These are phyloP conservation scores for Punica granatum DNA, from an alignment of 345 rosid genomes.

Conservation along the genomic window DNA sequence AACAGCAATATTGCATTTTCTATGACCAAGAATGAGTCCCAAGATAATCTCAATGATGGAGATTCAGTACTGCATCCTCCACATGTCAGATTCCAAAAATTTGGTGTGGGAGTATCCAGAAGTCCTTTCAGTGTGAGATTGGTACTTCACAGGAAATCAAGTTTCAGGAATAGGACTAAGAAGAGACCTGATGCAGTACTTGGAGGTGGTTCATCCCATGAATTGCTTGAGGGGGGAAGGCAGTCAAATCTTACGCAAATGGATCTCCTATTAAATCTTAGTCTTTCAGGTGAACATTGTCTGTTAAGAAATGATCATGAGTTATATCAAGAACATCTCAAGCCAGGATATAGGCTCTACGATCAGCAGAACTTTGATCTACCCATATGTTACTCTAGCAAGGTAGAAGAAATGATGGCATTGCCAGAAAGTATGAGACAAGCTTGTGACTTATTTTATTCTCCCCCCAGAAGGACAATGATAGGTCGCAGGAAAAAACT, in stretches of 20 bases:
- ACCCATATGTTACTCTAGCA: conserved; percentile 8
- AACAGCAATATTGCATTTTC: conserved; percentile 8
- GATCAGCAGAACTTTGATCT: conserved; percentile 1
- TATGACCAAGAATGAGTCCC: conserved; percentile 8
- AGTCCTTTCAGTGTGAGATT: conserved; percentile 5
- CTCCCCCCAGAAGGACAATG: conserved; percentile 11
- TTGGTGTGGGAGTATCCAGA: conserved; percentile 14
- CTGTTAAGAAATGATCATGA: conserved; percentile 2
- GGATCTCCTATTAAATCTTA: conserved; percentile 11
- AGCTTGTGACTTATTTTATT: conserved; percentile 1
- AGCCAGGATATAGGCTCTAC: conserved; percentile 4
- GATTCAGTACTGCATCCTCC: conserved; percentile 10
- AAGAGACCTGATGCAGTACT: conserved; percentile 7
- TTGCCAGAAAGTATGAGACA: conserved; percentile 7
- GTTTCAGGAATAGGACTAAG: conserved; percentile 5
- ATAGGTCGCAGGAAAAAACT: conserved; percentile 30
- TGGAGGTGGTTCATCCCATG: conserved; percentile 11
- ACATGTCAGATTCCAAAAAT: conserved; percentile 12
- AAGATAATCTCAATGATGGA: conserved; percentile 11
- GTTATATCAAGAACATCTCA: conserved; percentile 6
- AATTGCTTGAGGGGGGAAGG: conserved; percentile 14
- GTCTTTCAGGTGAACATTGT: conserved; percentile 10
- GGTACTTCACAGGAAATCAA: neutral
- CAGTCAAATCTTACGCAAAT: conserved; percentile 1
- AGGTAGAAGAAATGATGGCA: conserved; percentile 11